Base-by-base conservation (phyloP, 345 rosid genomes). In the Gossypium longicalyx region DNA sequence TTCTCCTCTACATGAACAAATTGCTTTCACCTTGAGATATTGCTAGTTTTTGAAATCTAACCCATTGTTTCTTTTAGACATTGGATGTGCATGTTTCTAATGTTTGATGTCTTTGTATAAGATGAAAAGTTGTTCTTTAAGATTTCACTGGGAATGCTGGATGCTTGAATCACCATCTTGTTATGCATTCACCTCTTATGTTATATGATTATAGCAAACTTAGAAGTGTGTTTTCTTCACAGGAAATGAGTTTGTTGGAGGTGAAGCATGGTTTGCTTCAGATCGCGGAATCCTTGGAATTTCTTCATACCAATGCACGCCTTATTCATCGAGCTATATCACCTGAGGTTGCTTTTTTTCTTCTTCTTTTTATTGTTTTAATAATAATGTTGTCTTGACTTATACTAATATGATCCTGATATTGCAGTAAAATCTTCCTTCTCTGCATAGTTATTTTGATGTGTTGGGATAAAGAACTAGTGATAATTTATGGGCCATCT, bases 161-260 rank as follows among this genome's bases (percentile, higher is more conserved):
- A 5, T 48, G 71, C 12, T 47, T 67, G 57, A 13, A 67, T 67
- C 9, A 23, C 43, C 57, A 67, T 12, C 54, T 25, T 72, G 22
- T 23, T 45, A 23, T 45, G 20, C 60, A 49, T 25, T 71, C 34
- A 7, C 51, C 4, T 56, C 19, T 16, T 16, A 7, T 58, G 34
- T 49, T 48, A 44, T 23, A 19, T 59, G 9, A 41, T 7, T 49
- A 22, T 20, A 34, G 19, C 15, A 47, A 34, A 52, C 53, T 56
- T 59, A 73, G 23, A 64, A 65, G 16, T 34, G 67, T 58, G 48
- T 65, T 77, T 76, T 48, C 48, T 80, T 67, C 75, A 66, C 77
- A 92, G 98, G 98, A 93, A 78, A 95, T 95, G 98, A 82, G 99
- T 51, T 84, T 95, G 83, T 85, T 95, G 77, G 99, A 95, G 86